Conservation (phyloP, 805 yeast species). For the Candida nemodendra region DNA sequence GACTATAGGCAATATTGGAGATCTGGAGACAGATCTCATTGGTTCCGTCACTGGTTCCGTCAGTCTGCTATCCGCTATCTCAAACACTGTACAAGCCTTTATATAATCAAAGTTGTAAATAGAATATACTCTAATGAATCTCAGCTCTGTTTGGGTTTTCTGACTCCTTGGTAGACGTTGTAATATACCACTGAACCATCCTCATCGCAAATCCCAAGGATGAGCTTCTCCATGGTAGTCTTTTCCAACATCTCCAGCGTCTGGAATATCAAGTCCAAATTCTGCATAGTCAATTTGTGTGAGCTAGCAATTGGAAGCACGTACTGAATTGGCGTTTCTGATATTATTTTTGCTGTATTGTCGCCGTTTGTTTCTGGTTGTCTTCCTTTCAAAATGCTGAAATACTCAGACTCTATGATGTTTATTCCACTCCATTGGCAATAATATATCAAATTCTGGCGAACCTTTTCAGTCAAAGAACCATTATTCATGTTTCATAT, state of each 20-base stretch:
- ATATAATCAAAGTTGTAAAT: no score
- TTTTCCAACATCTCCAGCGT: slow-evolving; percentile 16
- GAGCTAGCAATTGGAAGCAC: slow-evolving; percentile 38
- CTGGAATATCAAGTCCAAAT: slow-evolving; percentile 41
- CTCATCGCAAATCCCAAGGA: slow-evolving; percentile 55
- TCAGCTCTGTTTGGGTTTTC: slow-evolving; percentile 47
- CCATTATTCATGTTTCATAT: slow-evolving; percentile 12
- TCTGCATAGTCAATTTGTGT: slow-evolving; percentile 35
- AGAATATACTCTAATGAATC: no score
- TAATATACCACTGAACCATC: slow-evolving; percentile 76
- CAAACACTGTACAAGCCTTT: no score
- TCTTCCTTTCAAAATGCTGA: slow-evolving; percentile 29
- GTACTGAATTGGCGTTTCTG: slow-evolving; percentile 16
- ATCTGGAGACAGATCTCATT: no score
- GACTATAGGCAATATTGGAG: no score
- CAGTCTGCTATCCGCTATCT: no score
- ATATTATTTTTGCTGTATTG: neutral
- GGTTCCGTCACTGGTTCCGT: no score
- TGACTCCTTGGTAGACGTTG: slow-evolving; percentile 62
- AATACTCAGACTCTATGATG: slow-evolving; percentile 12
- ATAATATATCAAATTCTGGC: slow-evolving; percentile 43
- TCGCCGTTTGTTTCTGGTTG: slow-evolving; percentile 28
- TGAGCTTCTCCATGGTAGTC: slow-evolving; percentile 42
- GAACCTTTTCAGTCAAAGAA: slow-evolving; percentile 35
- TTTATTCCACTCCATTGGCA: slow-evolving; percentile 43